Percentiles rank a stretch among this genome's conserved stretches.
These are phyloP conservation scores for Gossypium sturtianum DNA, from an alignment of 345 rosid species.

Conservation along the genomic window DNA sequence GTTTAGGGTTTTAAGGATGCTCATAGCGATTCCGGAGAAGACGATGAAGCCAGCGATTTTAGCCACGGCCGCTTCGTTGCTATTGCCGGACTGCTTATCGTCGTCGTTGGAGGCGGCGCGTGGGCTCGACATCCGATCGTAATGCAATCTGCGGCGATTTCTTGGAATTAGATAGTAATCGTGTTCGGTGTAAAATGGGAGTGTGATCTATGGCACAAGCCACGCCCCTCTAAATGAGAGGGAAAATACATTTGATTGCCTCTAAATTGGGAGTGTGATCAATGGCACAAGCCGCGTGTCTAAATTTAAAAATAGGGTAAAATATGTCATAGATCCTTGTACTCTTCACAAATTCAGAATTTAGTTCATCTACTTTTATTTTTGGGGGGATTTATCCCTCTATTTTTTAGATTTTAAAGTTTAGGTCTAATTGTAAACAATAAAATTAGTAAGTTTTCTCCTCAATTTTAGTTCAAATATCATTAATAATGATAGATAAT, in stretches of 20 bases:
- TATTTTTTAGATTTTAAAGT: too few relatives aligned
- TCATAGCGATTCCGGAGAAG: slow-evolving; percentile 30
- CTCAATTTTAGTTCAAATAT: too few relatives aligned
- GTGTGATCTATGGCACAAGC: background rate
- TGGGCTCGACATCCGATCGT: slow-evolving; percentile 7
- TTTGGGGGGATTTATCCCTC: too few relatives aligned
- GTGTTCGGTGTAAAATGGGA: background rate
- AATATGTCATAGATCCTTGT: too few relatives aligned
- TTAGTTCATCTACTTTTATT: too few relatives aligned
- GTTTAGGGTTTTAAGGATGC: slow-evolving; percentile 30
- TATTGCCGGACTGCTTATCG: background rate
- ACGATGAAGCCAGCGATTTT: slow-evolving; percentile 26
- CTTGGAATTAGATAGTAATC: background rate
- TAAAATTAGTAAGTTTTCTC: too few relatives aligned
- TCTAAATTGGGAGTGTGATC: too few relatives aligned
- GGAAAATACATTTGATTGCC: background rate
- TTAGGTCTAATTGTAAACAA: too few relatives aligned
- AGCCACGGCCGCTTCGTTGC: slow-evolving; percentile 16
- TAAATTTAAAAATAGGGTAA: too few relatives aligned
- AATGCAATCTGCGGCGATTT: background rate
- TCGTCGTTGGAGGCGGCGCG: background rate
- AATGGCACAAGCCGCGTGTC: too few relatives aligned
- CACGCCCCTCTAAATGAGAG: background rate
- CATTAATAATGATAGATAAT: too few relatives aligned
- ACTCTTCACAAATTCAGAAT: too few relatives aligned